Evolutionary conservation across 495 filamentous ascomycete species (phyloP).

Genomic region (Aspergillus panamensis): DNA sequence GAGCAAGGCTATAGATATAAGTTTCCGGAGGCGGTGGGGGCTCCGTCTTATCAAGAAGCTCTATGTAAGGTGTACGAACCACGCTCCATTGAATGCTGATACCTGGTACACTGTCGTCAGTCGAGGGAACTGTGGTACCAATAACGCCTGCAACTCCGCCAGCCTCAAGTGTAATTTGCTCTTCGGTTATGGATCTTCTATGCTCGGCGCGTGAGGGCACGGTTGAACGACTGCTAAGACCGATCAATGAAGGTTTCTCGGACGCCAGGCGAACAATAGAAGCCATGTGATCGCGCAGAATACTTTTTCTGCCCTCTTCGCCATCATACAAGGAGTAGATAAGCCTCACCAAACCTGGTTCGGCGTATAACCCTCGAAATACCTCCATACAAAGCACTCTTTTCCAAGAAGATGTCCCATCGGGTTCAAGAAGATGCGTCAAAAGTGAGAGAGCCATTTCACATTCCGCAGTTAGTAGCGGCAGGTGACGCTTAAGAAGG

Average conservation of each 20-base stretch:
- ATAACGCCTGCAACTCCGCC: constrained; percentile 87
- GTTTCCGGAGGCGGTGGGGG: constrained; percentile 81
- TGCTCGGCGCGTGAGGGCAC: constrained; percentile 54
- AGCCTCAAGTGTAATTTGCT: constrained; percentile 83
- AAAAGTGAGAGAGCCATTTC: constrained; percentile 81
- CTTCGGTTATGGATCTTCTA: constrained; percentile 51
- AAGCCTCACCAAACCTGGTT: constrained; percentile 69
- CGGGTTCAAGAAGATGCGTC: constrained; percentile 84
- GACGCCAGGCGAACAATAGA: constrained; percentile 83
- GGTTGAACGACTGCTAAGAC: constrained; percentile 80
- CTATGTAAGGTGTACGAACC: constrained; percentile 82
- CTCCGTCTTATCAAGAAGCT: constrained; percentile 90
- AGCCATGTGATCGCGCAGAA: constrained; percentile 77
- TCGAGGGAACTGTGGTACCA: constrained; percentile 64
- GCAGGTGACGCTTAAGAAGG: constrained; percentile 70
- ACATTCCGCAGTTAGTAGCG: constrained; percentile 71
- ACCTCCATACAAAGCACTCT: constrained; percentile 87
- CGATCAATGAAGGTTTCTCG: constrained; percentile 84
- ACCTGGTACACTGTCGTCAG: constrained; percentile 61
- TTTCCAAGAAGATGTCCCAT: constrained; percentile 74
- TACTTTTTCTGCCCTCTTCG: constrained; percentile 64
- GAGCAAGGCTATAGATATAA: constrained; percentile 84
- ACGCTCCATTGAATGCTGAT: constrained; percentile 90
- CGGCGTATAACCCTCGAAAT: constrained; percentile 77
- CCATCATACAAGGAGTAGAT: constrained; percentile 80